phyloP scores from a whole-genome alignment of 2,329 filamentous ascomycete genomes.

The Aspergillus pseudoglaucus region DNA sequence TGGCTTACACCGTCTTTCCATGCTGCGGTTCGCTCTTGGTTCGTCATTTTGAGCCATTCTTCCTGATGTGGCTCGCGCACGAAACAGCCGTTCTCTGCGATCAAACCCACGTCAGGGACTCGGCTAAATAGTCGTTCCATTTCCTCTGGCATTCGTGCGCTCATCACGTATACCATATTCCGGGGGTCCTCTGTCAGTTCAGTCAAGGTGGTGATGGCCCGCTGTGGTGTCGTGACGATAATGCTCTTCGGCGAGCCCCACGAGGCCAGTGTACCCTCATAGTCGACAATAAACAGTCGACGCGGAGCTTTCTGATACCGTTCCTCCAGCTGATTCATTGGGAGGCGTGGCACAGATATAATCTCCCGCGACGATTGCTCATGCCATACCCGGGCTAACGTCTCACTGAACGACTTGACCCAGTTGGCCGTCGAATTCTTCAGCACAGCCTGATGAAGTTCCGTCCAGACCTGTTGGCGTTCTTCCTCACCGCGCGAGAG shows the following conservation, averaged over 20 bases:
- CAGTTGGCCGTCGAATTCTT: constrained; percentile 80
- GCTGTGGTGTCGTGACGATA: constrained; percentile 77
- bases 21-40: constrained; percentile 59
- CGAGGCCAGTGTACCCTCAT: constrained; percentile 84
- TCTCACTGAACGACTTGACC: constrained; percentile 68
- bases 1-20: constrained; percentile 82
- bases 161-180: constrained; percentile 93
- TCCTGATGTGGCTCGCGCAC: constrained; percentile 63
- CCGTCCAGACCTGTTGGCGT: constrained; percentile 66
- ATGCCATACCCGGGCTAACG: constrained; percentile 68
- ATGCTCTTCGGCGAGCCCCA: constrained; percentile 81
- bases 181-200: constrained; percentile 72
- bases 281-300: constrained; percentile 83
- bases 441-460: constrained; percentile 66
- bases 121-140: constrained; percentile 79
- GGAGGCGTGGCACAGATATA: constrained; percentile 78
- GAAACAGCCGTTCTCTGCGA: constrained; percentile 93
- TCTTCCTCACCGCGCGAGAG: constrained; percentile 73
- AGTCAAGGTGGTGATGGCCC: constrained; percentile 74
- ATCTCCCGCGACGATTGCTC: constrained; percentile 81
- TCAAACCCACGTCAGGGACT: constrained; percentile 76
- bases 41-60: constrained; percentile 71
- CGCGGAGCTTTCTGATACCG: constrained; percentile 61
- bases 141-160: constrained; percentile 76
- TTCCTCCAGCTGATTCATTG: constrained; percentile 56